Evolutionary conservation across 441 rosid genomes (phyloP), one percentile per base, ranked within the genome.

Genomic region (Populus tomentosa): DNA sequence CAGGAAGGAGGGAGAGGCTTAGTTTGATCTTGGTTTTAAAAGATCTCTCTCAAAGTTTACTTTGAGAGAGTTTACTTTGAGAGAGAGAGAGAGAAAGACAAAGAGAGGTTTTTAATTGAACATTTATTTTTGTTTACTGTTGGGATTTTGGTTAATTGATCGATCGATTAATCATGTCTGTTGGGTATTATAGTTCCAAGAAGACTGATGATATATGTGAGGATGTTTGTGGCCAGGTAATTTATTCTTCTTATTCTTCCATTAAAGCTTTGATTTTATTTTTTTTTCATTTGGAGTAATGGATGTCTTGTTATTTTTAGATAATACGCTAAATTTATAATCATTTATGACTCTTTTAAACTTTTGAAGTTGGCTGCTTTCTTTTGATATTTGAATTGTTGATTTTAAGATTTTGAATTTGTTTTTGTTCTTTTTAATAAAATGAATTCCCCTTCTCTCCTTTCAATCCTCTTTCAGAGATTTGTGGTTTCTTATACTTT

Each of bases 171-270:
- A 87, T 78, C 90, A 94, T 91, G 98, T 80, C 88, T 70, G 92
- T 86, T 79, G 97, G 91, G 62, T 89, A 92, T 74, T 88, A 77
- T 80, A 90, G 76, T 88, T 94, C 93, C 64, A 94, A 94, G 91
- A 94, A 90, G 82, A 88, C 95, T 65, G 98, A 93, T 83, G 97
- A 86, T 85, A 82, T 90, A 5, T 90, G 92, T 78, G 90, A 87
- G 73, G 85, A 89, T 63, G 94, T 91, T 76, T 91, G 95, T 79
- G 97, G 97, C 75, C 84, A 91, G 95, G 98, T 93, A 82, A 26
- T 67, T 69, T 73, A 3, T 42, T 70, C 14, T 66, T 42, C 76
- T 68, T 9, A 70, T 59, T 35, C 46, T 40, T 40, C 46, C 46
- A 40, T 33, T 2, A 14, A 46, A 28, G 11, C 59, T 79, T 69